Evolutionary conservation across 2,329 filamentous ascomycete genomes (phyloP).

Genomic region (Akanthomyces uredinophilus): DNA sequence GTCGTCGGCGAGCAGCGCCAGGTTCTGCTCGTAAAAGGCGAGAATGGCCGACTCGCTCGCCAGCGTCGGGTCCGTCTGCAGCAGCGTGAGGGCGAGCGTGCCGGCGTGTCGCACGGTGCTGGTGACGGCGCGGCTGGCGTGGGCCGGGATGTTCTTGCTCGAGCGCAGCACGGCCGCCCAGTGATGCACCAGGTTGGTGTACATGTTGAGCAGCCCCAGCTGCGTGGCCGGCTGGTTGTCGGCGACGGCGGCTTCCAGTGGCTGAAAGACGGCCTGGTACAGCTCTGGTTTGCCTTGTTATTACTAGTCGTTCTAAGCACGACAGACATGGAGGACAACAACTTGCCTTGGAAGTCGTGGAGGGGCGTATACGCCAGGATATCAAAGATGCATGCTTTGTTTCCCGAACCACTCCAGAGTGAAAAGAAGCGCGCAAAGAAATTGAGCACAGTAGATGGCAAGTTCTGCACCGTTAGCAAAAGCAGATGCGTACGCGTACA

Average conservation of each 20-base stretch:
- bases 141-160: slow-evolving; percentile 28
- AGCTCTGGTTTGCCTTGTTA: slow-evolving; percentile 38
- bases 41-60: slow-evolving; percentile 53
- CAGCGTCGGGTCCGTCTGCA: slow-evolving; percentile 45
- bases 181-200: slow-evolving; percentile 59
- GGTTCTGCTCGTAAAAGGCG: slow-evolving; percentile 64
- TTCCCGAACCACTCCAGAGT: slow-evolving; percentile 58
- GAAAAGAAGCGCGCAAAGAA: slow-evolving; percentile 50
- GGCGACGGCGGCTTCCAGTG: slow-evolving; percentile 47
- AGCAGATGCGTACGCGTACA: no score
- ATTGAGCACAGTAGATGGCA: slow-evolving; percentile 44
- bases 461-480: slow-evolving; percentile 28
- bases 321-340: background rate
- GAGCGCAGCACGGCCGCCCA: slow-evolving; percentile 48
- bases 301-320: slow-evolving; percentile 12
- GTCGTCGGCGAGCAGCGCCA: slow-evolving; percentile 50
- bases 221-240: slow-evolving; percentile 49
- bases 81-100: slow-evolving; percentile 52
- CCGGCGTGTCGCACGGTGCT: slow-evolving; percentile 46
- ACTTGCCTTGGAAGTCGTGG: slow-evolving; percentile 49
- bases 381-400: slow-evolving; percentile 49
- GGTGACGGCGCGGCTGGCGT: slow-evolving; percentile 35
- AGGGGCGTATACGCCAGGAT: slow-evolving; percentile 54
- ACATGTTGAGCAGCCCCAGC: slow-evolving; percentile 58
- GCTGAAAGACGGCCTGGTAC: slow-evolving; percentile 41